phyloP scores from a whole-genome alignment of 108 stramenopile species.

The Nitzschia palea region DNA sequence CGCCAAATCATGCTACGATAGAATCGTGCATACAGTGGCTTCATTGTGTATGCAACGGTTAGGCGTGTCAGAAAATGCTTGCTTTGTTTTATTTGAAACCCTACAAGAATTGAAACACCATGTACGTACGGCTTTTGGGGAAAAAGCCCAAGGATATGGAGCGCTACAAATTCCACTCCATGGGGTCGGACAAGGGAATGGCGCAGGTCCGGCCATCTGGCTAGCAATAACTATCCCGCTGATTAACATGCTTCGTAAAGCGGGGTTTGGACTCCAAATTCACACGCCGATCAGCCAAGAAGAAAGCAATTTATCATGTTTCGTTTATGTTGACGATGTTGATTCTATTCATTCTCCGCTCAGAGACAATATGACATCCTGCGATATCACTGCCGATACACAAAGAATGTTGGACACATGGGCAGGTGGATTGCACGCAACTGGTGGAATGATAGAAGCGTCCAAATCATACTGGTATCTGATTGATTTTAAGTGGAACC shows the following conservation, averaged over 20 bases:
- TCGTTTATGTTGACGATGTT: conserved; percentile 33
- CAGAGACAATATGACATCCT: not conserved
- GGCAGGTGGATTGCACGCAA: not conserved
- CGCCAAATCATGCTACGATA: conserved; percentile 1
- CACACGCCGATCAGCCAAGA: not conserved
- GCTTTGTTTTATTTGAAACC: not conserved
- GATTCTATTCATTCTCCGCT: conserved; percentile 3
- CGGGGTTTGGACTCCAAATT: conserved; percentile 7
- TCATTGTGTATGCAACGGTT: conserved; percentile 7
- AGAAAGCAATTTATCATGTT: not conserved
- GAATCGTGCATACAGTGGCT: conserved; percentile 14
- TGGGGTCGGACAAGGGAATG: conserved; percentile 40
- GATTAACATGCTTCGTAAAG: conserved; percentile 1
- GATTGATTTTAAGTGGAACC: not conserved
- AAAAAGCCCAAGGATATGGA: not conserved
- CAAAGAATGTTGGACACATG: not conserved
- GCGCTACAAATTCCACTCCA: not conserved
- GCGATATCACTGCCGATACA: not conserved
- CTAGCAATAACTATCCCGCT: conserved; percentile 24
- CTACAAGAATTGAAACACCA: conserved; percentile 2
- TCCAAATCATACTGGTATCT: conserved; percentile 11
- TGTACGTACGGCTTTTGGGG: conserved; percentile 10
- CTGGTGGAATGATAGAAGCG: conserved; percentile 1
- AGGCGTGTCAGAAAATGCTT: not conserved
- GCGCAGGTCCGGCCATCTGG: conserved; percentile 39